Conservation (phyloP, 2,329 filamentous ascomycete genomes). For the Claviceps africana region DNA sequence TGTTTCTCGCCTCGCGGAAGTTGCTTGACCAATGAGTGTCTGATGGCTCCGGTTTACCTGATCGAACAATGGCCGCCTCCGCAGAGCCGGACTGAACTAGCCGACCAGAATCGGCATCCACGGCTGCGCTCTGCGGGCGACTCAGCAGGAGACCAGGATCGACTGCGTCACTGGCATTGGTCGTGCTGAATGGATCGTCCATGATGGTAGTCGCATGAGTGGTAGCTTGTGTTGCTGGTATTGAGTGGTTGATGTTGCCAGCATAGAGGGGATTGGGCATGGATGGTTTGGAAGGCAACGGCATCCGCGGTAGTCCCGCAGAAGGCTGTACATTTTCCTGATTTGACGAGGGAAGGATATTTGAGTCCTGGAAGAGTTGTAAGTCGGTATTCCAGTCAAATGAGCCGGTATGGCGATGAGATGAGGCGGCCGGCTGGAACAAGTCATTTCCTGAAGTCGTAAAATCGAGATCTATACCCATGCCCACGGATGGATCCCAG, state of each 20-base stretch:
- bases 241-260: constrained; percentile 15
- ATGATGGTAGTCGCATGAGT: constrained; percentile 9
- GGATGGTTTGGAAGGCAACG: constrained; percentile 38
- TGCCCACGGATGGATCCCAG: constrained; percentile 39
- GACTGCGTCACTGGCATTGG: constrained; percentile 34
- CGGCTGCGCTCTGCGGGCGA: constrained; percentile 32
- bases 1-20: constrained; percentile 26
- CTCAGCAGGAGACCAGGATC: constrained; percentile 46
- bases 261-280: constrained; percentile 16
- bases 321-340: constrained; percentile 23
- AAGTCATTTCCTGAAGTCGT: constrained; percentile 27
- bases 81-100: constrained; percentile 16
- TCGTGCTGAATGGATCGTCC: constrained; percentile 38
- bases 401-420: constrained; percentile 34
- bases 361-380: constrained; percentile 39
- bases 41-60: constrained; percentile 15
- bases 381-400: constrained; percentile 44
- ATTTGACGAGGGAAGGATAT: constrained; percentile 18
- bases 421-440: constrained; percentile 22
- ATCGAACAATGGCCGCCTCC: constrained; percentile 14
- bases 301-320: constrained; percentile 28
- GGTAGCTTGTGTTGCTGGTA: constrained; percentile 27
- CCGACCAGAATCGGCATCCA: constrained; percentile 25
- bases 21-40: constrained; percentile 29
- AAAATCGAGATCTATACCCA: constrained; percentile 50